phyloP scores from a whole-genome alignment of 192 early-diverging fungal genomes.

The Backusella circina region DNA sequence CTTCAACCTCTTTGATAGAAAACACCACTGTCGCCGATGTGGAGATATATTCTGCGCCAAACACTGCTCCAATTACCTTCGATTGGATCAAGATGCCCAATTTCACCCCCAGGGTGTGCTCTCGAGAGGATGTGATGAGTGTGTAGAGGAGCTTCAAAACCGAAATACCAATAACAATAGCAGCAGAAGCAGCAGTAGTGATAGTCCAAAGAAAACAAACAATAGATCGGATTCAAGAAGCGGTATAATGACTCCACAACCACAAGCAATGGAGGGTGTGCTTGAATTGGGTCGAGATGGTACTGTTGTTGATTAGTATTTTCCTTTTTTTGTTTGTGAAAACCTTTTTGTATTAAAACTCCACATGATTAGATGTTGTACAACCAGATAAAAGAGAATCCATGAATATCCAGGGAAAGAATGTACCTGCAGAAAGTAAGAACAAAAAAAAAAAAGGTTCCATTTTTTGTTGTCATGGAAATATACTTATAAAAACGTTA shows the following conservation, averaged over 20 bases:
- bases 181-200: neutral
- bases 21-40: constrained; percentile 42
- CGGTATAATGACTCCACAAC: constrained; percentile 27
- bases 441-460: neutral
- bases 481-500: neutral
- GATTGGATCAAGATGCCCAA: constrained; percentile 32
- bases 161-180: neutral
- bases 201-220: neutral
- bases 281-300: constrained; percentile 29
- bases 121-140: constrained; percentile 33
- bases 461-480: neutral
- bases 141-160: constrained; percentile 15
- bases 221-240: neutral
- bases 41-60: constrained; percentile 37
- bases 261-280: constrained; percentile 31
- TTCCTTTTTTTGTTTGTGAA: neutral
- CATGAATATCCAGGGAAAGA: neutral
- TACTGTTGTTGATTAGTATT: neutral
- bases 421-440: constrained; percentile 10
- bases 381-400: neutral
- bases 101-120: constrained; percentile 27
- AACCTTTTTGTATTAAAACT: neutral
- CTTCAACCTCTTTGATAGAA: constrained; percentile 33
- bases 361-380: constrained; percentile 15
- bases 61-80: constrained; percentile 37